Evolutionary conservation across 2,329 filamentous ascomycete species (phyloP), one percentile per base, ranked within the genome.

Genomic region (Calonectria pseudoreteaudii): DNA sequence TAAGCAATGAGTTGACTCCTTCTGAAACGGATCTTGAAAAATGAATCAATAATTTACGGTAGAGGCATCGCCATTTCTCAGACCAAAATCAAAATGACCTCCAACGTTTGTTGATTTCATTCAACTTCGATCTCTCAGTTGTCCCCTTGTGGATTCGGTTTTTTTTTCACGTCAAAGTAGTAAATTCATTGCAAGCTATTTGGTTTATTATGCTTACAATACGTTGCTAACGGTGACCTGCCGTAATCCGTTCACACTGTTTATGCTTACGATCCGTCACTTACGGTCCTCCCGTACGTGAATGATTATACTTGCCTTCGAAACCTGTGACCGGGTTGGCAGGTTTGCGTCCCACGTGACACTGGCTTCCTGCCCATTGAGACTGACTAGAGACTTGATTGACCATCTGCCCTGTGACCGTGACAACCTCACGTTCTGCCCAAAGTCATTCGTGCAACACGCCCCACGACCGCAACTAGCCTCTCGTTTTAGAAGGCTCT

Each of bases 391-490:
- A 47, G 44, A n/a, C n/a, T n/a, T n/a, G 20, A 13, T 18, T 49
- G 41, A 49, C 30, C 66, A 49, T 44, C 41, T 78, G 76, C 73
- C 76, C 16, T 77, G 62, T 18, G 49, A 62, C 64, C 73, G 73
- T 80, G 78, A 80, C 78, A 74, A 28, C 34, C 73, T 79, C 78
- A 80, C 78, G 76, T 75, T 80, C 58, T 41, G 34, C 34, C 44
- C 53, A 26, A 52, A 66, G 72, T 74, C 72, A 74, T 68, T 64
- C 50, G 49, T 36, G 20, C n/a, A 41, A 11, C 66, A 36, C 58
- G 52, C 47, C 60, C 28, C 56, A 23, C 56, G 56, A 26, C 56
- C 16, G 47, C 53, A 26, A 20, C 52, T 64, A 69, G 49, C 50
- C 58, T 49, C 65, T 30, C 47, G n/a, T 65, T 67, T 47, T 14